phyloP scores from a whole-genome alignment of 2,329 filamentous ascomycete species.

The Zymoseptoria crescenta region DNA sequence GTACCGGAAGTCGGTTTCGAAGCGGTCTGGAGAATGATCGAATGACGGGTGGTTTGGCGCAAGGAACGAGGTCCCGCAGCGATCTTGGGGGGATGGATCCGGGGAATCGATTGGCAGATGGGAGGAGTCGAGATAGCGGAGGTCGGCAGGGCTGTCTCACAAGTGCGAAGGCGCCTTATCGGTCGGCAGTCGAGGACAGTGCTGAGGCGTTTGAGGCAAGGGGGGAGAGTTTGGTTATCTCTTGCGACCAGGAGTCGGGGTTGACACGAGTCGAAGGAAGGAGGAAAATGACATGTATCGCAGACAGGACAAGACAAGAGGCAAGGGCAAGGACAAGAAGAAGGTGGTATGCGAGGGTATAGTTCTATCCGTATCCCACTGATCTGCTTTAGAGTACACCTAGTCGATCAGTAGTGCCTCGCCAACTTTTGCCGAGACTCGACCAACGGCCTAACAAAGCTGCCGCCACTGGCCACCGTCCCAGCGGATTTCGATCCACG shows the following conservation, averaged over 20 bases:
- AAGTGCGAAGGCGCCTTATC: neutral
- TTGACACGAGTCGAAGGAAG: neutral
- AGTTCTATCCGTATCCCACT: too few species aligned
- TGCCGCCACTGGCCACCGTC: neutral
- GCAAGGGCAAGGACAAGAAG: neutral
- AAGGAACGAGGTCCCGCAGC: constrained; percentile 17
- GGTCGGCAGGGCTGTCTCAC: neutral
- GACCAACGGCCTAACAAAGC: too few species aligned
- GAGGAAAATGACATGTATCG: neutral
- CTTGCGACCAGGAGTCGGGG: neutral
- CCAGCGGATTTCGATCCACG: too few species aligned
- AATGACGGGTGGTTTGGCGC: constrained; percentile 7
- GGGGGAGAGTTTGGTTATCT: neutral
- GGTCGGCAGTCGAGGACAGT: neutral
- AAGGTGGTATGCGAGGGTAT: too few species aligned
- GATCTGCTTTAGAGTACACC: too few species aligned
- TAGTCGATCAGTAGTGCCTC: too few species aligned
- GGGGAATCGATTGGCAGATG: constrained; percentile 1
- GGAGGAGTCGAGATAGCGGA: constrained; percentile 5
- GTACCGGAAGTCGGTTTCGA: constrained; percentile 12
- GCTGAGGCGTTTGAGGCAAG: neutral
- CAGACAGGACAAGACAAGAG: neutral
- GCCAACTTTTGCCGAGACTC: too few species aligned
- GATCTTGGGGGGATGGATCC: constrained; percentile 5
- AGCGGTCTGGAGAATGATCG: constrained; percentile 21